A percentile compares a stretch with the other conserved stretches of the same genome.
Conservation (phyloP, 2,329 filamentous ascomycete species). For the Emericellopsis atlantica region DNA sequence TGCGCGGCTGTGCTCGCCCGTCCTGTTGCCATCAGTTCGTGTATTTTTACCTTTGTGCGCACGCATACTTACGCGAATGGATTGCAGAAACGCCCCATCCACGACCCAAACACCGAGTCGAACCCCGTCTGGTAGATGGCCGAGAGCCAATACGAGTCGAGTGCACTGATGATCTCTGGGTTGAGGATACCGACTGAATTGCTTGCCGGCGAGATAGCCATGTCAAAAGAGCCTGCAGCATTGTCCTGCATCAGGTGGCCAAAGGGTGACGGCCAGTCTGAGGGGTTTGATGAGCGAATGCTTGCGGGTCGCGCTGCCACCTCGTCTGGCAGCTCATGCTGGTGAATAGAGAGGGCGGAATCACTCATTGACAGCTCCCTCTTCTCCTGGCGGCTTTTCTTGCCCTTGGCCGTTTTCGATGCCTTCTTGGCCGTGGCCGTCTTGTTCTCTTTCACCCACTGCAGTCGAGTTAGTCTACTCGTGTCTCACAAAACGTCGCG, state of each 20-base stretch:
- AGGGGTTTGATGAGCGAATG: not conserved
- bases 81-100: slow-evolving; percentile 26
- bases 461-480: not conserved
- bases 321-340: slow-evolving; percentile 1
- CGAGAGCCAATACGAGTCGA: slow-evolving; percentile 11
- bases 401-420: slow-evolving; percentile 2
- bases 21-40: slow-evolving; percentile 6
- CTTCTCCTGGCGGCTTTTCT: slow-evolving; percentile 4
- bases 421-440: slow-evolving; percentile 1
- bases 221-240: not conserved
- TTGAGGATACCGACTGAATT: not conserved
- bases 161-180: slow-evolving; percentile 2
- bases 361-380: slow-evolving; percentile 1
- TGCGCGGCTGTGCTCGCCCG: slow-evolving; percentile 10
- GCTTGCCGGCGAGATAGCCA: not conserved
- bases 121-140: slow-evolving; percentile 21
- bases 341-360: slow-evolving; percentile 4
- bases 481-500: not conserved
- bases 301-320: not conserved
- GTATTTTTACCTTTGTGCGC: slow-evolving; percentile 3
- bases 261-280: slow-evolving; percentile 1
- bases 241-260: not conserved
- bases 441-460: slow-evolving; percentile 14
- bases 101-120: slow-evolving; percentile 26
- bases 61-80: slow-evolving; percentile 21